Evolutionary conservation across 352 stramenopile genomes (phyloP), one percentile per base, ranked within the genome.

Genomic region (Pythium pyrilobum): DNA sequence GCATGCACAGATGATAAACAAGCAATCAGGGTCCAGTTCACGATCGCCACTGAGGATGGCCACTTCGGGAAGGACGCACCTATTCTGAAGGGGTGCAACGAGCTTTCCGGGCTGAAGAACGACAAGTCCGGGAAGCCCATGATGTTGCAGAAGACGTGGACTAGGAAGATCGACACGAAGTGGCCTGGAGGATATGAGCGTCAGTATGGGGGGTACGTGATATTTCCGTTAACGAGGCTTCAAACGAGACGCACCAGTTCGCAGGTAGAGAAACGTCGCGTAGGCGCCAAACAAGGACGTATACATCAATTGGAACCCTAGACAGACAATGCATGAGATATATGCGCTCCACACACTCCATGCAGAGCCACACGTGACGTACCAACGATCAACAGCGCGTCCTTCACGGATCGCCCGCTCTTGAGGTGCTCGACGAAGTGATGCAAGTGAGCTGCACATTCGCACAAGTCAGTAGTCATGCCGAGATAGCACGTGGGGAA

Each of bases 241-340:
- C 10, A 16, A 6, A 33, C 7, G 25, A 20, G 10, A 40, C 59
- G 11, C 74, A 80, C 81, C 87, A 52, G 91, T 98, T 68, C 89
- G 75, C 34, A 97, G 59, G 66, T 94, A 98, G 34, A 96, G 59
- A 67, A 97, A 97, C 2, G 88, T 95, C n/a, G 83, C 87, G 66
- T 98, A 98, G 5, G 85, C 85, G 52, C 95, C 95, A 76, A 98
- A 98, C 15, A 98, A 64, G 5, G 81, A 95, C n/a, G 95, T 98
- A 66, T 98, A 98, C 29, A 89, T 65, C 46, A 98, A 85, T 77
- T 98, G 95, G 66, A 97, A 95, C 13, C 79, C 81, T 92, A 49
- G 6, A 38, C 13, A 64, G n/a, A 48, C 39, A 54, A 38, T n/a
- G 24, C 39, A 27, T 18, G 32, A 31, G 3, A 47, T 11, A 56